These are phyloP conservation scores for Manihot esculenta DNA, from an alignment of 441 rosid genomes.

Conservation along the genomic window DNA sequence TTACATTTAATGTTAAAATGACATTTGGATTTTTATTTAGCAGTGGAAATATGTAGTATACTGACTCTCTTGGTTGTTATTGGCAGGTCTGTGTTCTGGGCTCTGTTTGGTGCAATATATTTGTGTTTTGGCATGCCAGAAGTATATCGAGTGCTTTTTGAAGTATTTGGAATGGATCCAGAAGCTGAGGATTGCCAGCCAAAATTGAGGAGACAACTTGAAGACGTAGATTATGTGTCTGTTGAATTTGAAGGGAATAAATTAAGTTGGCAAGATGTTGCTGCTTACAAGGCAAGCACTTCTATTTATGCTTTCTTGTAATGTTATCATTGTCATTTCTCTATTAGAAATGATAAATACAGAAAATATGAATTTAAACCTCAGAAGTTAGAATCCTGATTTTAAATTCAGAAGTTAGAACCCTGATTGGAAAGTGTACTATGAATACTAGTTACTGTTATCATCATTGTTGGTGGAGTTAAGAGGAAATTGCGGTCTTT, in stretches of 20 bases:
- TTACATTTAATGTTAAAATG: neutral
- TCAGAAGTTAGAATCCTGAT: too few species aligned
- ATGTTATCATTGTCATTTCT: neutral
- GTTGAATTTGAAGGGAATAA: constrained; percentile 84
- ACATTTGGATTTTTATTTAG: neutral
- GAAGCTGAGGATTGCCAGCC: constrained; percentile 96
- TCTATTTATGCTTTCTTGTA: neutral
- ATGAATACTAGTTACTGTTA: neutral
- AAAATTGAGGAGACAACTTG: constrained; percentile 83
- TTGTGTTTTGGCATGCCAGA: constrained; percentile 95
- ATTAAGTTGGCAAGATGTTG: constrained; percentile 90
- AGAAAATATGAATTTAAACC: neutral
- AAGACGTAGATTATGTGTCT: constrained; percentile 92
- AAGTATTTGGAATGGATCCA: constrained; percentile 98
- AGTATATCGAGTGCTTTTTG: constrained; percentile 90
- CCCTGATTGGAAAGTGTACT: neutral
- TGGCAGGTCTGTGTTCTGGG: constrained; percentile 89
- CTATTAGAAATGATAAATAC: constrained; percentile 5
- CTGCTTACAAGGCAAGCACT: constrained; percentile 71
- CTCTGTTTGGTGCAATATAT: constrained; percentile 92
- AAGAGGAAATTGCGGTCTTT: neutral
- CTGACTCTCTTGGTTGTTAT: constrained; percentile 20
- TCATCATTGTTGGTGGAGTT: neutral
- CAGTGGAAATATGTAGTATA: neutral
- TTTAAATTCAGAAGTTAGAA: too few species aligned